Percentiles rank a stretch among this genome's conserved stretches.
phyloP scores from a whole-genome alignment of 345 rosid species.

The Mallotus nudiflorus region DNA sequence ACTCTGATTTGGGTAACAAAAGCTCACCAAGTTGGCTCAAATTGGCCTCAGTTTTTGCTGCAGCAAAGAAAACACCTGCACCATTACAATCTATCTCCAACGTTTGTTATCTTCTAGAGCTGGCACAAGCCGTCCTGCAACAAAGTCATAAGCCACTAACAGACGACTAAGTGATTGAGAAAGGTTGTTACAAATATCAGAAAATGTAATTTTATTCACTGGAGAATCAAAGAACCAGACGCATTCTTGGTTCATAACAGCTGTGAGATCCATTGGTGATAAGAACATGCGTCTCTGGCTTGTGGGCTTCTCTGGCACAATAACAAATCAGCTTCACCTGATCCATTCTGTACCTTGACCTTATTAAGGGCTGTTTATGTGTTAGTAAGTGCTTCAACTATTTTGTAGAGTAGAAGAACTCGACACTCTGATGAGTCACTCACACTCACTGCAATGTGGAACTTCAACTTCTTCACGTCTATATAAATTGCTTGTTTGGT shows the following conservation, averaged over 20 bases:
- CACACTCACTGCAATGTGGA: no score
- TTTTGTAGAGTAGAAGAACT: no score
- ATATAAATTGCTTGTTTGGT: no score
- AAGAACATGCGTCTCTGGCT: constrained; percentile 13
- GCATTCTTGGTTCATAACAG: constrained; percentile 18
- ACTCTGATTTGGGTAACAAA: constrained; percentile 19
- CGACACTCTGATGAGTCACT: no score
- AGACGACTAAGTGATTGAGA: constrained; percentile 5
- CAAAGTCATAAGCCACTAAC: constrained; percentile 25
- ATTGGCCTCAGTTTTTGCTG: constrained; percentile 11
- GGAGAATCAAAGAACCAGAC: constrained; percentile 24
- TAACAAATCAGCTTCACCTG: constrained; percentile 14
- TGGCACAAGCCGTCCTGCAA: constrained; percentile 20
- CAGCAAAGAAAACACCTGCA: constrained; percentile 23
- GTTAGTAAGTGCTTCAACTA: no score
- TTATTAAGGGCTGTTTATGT: no score
- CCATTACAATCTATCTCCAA: constrained; percentile 26
- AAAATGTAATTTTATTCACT: constrained; percentile 4
- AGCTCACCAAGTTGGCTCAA: constrained; percentile 23
- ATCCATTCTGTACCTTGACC: no score
- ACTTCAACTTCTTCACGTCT: no score
- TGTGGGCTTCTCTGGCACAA: constrained; percentile 17
- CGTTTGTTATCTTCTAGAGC: neutral
- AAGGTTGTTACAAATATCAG: constrained; percentile 6
- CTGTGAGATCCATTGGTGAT: constrained; percentile 18